Base-by-base conservation (phyloP, 495 filamentous ascomycete genomes). In the Penicillium cataractarum region DNA sequence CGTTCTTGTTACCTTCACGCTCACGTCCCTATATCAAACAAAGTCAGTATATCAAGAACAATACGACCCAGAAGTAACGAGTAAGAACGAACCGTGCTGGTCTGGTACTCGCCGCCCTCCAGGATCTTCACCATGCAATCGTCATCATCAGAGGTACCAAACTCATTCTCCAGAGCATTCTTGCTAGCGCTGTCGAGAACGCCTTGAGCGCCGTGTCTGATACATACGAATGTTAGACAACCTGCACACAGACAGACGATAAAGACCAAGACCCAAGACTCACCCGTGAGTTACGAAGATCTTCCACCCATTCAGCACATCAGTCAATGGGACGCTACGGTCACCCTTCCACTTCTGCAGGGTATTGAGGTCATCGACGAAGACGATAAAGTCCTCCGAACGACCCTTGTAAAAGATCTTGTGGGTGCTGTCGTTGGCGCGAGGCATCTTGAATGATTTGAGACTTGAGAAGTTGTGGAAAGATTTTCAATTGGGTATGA, bases 391-490 rank as follows among this genome's bases (percentile, higher is more conserved):
- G 83, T 97, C 92, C 32, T 98, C 92, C 24, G 85, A 82, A 57
- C 82, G 79, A 82, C 95, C 94, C 83, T 93, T 90, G 88, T 89
- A 94, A 87, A 96, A 87, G 78, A 97, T 85, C 82, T 96, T 97
- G 80, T 79, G 79, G 71, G 87, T 83, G 53, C 74, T 69, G 55
- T 83, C 85, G 82, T 93, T 92, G 80, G 89, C 92, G 73, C 91
- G 90, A 77, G 89, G 71, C 91, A 93, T 97, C 51, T 52, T 83
- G 71, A 57, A 48, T 81, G 68, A n/a, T 19, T 4, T 6, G 24
- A 29, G 42, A 22, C n/a, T n/a, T 46, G 9, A 17, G 12, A 6
- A 26, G 26, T 50, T 27, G 24, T 22, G 10, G 1, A 21, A 17
- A n/a, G n/a, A n/a, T n/a, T n/a, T 50, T 29, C 46, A 50, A 50